Evolutionary conservation across 179 eudicot genomes (phyloP).

Genomic region (Spinacia oleracea): DNA sequence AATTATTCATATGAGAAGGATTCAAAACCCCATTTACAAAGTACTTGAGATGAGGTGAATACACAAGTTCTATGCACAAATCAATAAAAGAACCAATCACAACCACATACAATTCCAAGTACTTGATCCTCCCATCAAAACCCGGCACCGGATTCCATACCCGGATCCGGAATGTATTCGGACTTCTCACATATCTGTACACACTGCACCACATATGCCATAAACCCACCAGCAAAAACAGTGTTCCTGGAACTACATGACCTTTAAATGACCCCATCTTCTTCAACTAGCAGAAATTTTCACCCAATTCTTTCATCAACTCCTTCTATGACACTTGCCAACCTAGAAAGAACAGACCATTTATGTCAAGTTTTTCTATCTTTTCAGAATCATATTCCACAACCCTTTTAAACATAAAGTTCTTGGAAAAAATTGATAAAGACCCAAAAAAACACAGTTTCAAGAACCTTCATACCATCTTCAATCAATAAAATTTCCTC

Average conservation of each 20-base stretch:
- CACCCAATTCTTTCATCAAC: conserved; percentile 26
- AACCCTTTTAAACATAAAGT: not conserved
- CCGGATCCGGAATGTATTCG: conserved; percentile 56
- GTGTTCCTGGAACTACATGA: conserved; percentile 85
- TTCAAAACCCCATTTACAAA: conserved; percentile 69
- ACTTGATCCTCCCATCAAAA: conserved; percentile 64
- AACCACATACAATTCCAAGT: conserved; percentile 80
- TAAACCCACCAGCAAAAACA: conserved; percentile 73
- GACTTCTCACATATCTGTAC: conserved; percentile 56
- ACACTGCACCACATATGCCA: conserved; percentile 88
- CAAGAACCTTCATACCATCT: conserved; percentile 21
- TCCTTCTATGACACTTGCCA: conserved; percentile 8
- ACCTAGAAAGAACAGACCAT: conserved; percentile 14
- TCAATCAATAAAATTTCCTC: not conserved
- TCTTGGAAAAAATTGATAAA: not conserved
- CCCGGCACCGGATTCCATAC: conserved; percentile 92
- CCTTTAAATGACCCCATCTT: conserved; percentile 89
- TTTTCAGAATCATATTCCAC: conserved; percentile 22
- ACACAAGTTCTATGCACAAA: conserved; percentile 80
- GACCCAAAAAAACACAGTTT: not conserved
- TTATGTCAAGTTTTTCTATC: conserved; percentile 13
- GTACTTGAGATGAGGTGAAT: conserved; percentile 76
- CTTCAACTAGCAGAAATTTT: conserved; percentile 5
- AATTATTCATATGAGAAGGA: conserved; percentile 76
- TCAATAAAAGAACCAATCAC: conserved; percentile 77